Percentiles rank a stretch among this genome's conserved stretches.
phyloP scores from a whole-genome alignment of 2,329 filamentous ascomycete genomes.

The Ophiostoma ips region DNA sequence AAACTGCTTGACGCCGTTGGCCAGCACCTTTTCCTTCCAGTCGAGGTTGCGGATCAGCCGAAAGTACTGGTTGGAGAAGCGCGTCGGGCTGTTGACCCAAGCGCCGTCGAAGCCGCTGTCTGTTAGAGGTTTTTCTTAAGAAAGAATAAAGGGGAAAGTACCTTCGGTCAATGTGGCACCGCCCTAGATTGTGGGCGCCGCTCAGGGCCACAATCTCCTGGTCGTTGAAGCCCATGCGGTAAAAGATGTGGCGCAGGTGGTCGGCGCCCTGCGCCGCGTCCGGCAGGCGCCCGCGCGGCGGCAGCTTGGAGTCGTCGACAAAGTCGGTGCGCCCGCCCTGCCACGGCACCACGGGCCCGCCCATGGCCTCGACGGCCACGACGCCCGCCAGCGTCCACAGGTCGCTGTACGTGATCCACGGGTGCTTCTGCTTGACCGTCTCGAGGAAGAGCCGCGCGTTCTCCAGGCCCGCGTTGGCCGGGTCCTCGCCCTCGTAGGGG shows the following conservation, averaged over 20 bases:
- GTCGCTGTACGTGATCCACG: conserved; percentile 93
- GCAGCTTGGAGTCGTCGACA: conserved; percentile 1
- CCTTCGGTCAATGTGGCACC: conserved; percentile 66
- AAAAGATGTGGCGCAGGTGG: conserved; percentile 84
- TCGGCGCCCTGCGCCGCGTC: conserved; percentile 60
- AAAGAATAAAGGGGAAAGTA: neutral
- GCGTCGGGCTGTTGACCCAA: conserved; percentile 83
- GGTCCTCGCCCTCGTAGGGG: conserved; percentile 73
- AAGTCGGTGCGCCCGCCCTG: conserved; percentile 66
- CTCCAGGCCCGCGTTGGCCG: conserved; percentile 82
- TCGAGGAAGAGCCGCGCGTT: conserved; percentile 82
- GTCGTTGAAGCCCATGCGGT: conserved; percentile 95
- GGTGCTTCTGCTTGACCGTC: conserved; percentile 77
- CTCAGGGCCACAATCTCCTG: conserved; percentile 85
- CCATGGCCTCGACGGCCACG: conserved; percentile 84
- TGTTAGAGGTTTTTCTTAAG: neutral
- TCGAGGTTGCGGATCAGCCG: conserved; percentile 1
- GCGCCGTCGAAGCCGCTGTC: conserved; percentile 69
- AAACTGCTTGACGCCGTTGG: conserved; percentile 73
- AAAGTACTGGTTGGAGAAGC: conserved; percentile 91
- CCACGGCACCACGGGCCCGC: conserved; percentile 76
- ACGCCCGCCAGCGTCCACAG: conserved; percentile 87
- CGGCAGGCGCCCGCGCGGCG: conserved; percentile 55
- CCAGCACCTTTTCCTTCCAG: conserved; percentile 45
- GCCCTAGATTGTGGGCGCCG: conserved; percentile 76